phyloP scores from a whole-genome alignment of 495 filamentous ascomycete genomes.

The Xylaria grammica region DNA sequence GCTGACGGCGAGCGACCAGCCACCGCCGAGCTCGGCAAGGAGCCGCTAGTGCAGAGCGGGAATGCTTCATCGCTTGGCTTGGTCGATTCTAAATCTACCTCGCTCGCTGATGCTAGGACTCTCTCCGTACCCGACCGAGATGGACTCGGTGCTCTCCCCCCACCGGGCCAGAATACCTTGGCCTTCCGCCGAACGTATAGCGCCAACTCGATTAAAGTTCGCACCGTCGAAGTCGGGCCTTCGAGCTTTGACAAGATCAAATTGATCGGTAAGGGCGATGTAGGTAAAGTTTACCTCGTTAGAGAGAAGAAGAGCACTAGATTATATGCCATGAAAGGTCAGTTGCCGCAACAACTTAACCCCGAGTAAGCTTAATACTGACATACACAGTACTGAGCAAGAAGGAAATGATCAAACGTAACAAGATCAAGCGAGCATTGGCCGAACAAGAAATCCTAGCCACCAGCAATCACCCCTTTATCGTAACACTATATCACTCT shows the following conservation, averaged over 20 bases:
- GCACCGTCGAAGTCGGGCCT: conserved; percentile 94
- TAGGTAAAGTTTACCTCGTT: conserved; percentile 97
- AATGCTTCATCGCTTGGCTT: conserved; percentile 63
- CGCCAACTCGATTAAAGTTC: conserved; percentile 97
- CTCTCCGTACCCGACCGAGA: conserved; percentile 47
- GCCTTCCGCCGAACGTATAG: conserved; percentile 95
- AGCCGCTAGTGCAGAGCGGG: conserved; percentile 67
- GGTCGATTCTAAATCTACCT: conserved; percentile 43
- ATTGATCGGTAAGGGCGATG: conserved; percentile 96
- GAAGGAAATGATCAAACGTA: conserved; percentile 99
- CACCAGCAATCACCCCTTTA: conserved; percentile 98
- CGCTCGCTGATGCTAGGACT: conserved; percentile 29
- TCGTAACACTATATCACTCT: conserved; percentile 96
- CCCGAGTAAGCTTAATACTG: conserved; percentile 32
- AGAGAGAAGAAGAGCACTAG: conserved; percentile 95
- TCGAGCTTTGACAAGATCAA: conserved; percentile 99
- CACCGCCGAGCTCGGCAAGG: conserved; percentile 80
- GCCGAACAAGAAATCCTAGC: conserved; percentile 98
- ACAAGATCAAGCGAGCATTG: conserved; percentile 98
- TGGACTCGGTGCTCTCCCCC: conserved; percentile 51
- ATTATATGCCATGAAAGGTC: conserved; percentile 99
- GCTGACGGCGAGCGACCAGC: conserved; percentile 69
- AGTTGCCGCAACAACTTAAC: conserved; percentile 14
- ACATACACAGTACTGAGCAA: conserved; percentile 85
- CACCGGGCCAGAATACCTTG: conserved; percentile 57